Base-by-base conservation (phyloP, 805 yeast species). In the Nakazawaea ambrosiae region DNA sequence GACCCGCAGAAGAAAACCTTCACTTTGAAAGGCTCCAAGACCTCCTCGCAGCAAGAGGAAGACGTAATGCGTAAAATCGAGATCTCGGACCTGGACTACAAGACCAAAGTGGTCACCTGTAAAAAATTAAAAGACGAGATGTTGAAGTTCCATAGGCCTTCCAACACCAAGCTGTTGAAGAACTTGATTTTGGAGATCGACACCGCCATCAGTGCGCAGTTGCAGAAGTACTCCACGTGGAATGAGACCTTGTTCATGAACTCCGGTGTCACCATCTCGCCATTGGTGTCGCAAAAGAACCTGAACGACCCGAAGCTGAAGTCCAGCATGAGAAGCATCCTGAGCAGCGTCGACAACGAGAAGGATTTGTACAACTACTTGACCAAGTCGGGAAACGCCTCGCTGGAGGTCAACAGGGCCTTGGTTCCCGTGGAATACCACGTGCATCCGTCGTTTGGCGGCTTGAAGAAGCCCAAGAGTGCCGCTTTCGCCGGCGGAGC, bases 11-110 rank as follows among this genome's bases (percentile, higher is more conserved):
- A 83, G 57, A 86, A 86, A 49, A 81, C 83, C 45, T 78, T 89
- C 36, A 76, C 90, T 2, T 70, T 92, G 54, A 85, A 85, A 53
- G 81, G 83, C 42, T 74, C 85, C 28, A 81, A 81, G 47, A 78
- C 88, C 0, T 77, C 83, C 1, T 81, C 80, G 36, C 97, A 90
- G 60, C 84, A 81, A 54, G 97, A 92, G 54, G 97, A 90, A 53
- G 96, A 89, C 34, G 65, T 90, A 15, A 77, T 73, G 43, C 64
- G 79, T 38, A 89, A 90, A 53, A 85, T 92, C 33, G 85, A 81
- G 46, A 60, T 66, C 38, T 94, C 97, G 0, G 97, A 92, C 57
- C 70, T 74, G 37, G 98, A 92, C 45, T 92, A 87, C 61, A 78
- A 80, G 55, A 76, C 73, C 50, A 82, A 75, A 51, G 95, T 88